A percentile compares a stretch with the other conserved stretches of the same genome.
Conservation (phyloP, 2,329 filamentous ascomycete species). For the Arthrobotrys megalospora region DNA sequence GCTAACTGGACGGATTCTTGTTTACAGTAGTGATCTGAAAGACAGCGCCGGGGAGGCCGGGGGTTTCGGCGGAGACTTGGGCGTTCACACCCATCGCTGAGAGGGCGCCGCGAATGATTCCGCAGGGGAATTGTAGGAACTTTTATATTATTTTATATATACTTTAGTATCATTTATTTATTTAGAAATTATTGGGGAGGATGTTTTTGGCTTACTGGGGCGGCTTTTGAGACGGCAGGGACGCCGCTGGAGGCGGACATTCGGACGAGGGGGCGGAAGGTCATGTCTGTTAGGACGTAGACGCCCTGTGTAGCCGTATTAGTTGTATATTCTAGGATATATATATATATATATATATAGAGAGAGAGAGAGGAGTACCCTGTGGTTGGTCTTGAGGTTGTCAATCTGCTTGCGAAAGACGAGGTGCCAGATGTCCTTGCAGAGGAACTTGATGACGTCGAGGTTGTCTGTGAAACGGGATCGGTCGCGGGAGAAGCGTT, state of each 20-base stretch:
- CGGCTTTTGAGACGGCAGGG: conserved; percentile 78
- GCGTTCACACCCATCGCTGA: conserved; percentile 92
- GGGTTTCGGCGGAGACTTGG: conserved; percentile 90
- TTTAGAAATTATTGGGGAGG: neutral
- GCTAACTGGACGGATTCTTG: conserved; percentile 54
- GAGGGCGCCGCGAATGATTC: conserved; percentile 90
- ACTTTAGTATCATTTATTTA: too few species aligned
- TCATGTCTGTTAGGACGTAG: conserved; percentile 93
- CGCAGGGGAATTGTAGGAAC: conserved; percentile 97
- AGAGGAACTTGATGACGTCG: conserved; percentile 97
- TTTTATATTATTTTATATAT: conserved; percentile 68
- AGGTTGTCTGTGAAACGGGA: conserved; percentile 92
- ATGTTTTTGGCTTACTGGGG: conserved; percentile 80
- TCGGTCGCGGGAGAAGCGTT: conserved; percentile 85
- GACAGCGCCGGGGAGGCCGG: conserved; percentile 86
- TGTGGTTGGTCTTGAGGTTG: conserved; percentile 97
- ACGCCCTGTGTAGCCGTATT: conserved; percentile 77
- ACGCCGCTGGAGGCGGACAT: conserved; percentile 88
- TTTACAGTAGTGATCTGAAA: conserved; percentile 82
- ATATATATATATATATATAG: neutral
- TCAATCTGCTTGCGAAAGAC: conserved; percentile 98
- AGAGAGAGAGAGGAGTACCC: conserved; percentile 70
- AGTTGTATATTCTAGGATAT: neutral
- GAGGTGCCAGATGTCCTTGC: conserved; percentile 96
- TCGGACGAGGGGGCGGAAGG: conserved; percentile 87